Percentiles rank a stretch among this genome's conserved stretches.
These are phyloP conservation scores for Liquidambar formosana DNA, from an alignment of 164 flowering plant genomes.

Conservation along the genomic window DNA sequence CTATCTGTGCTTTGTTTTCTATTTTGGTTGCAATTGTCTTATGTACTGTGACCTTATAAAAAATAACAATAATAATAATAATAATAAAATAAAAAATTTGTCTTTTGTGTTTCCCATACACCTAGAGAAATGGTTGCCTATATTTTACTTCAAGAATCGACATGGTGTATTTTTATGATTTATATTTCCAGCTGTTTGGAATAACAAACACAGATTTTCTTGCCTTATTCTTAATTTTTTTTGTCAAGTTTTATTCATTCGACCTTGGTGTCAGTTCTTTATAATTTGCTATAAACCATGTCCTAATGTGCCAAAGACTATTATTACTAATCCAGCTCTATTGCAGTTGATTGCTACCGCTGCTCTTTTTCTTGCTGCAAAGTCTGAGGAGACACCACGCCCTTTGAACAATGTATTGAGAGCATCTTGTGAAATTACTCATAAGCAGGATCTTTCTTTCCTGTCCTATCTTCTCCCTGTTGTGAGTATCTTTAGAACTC, in stretches of 20 bases:
- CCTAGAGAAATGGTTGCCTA: too few relatives aligned
- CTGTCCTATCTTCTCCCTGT: slow-evolving; percentile 65
- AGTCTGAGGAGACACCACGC: slow-evolving; percentile 88
- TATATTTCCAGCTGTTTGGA: too few relatives aligned
- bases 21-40: too few relatives aligned
- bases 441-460: slow-evolving; percentile 62
- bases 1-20: too few relatives aligned
- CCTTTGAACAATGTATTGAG: slow-evolving; percentile 74
- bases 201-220: too few relatives aligned
- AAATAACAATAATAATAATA: too few relatives aligned
- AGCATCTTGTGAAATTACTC: slow-evolving; percentile 72
- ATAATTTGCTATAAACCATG: not conserved
- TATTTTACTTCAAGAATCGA: too few relatives aligned
- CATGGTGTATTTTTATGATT: too few relatives aligned
- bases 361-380: slow-evolving; percentile 86
- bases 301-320: not conserved
- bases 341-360: slow-evolving; percentile 94
- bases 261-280: not conserved
- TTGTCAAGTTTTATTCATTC: not conserved
- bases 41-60: too few relatives aligned
- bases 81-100: too few relatives aligned
- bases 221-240: too few relatives aligned
- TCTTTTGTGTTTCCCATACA: too few relatives aligned
- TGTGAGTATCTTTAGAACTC: slow-evolving; percentile 48
- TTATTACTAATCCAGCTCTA: slow-evolving; percentile 10